Base-by-base conservation (phyloP, 176 grass and related monocot genomes). In the Avena eriantha region DNA sequence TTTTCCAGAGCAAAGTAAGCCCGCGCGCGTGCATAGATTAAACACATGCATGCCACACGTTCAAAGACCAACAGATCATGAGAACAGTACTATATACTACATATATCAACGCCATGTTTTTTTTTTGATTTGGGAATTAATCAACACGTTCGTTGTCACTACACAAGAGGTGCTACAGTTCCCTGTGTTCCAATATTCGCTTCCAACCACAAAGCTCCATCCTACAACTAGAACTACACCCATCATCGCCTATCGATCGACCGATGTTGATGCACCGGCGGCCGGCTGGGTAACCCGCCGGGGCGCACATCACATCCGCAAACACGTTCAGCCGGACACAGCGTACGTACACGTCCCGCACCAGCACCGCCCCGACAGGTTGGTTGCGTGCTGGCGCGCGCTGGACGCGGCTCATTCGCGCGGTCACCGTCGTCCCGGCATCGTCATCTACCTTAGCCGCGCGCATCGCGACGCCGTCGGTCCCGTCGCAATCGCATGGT, bases 341-440 rank as follows among this genome's bases (percentile, higher is more conserved):
- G 1, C 11, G 53, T 26, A 72, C 51, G 1, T 54, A 21, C 82
- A 41, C 82, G 12, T 66, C 58, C 72, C 8, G 43, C 55, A 16
- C 16, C 60, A 19, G 80, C 79, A 82, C 5, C 46, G 57, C n/a
- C 79, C 82, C 76, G 82, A 80, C 82, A 89, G 69, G 26, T 23
- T 22, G n/a, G 41, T 21, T 47, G 79, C 11, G 11, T 67, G 43
- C 45, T 18, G 51, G 50, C 1, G 14, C 14, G 50, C 1, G 14
- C 14, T 56, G 60, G 2, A 47, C 45, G 45, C 45, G 45, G 36
- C 16, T 55, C 54, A 29, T 31, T 63, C 8, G 24, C 64, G 45
- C 64, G 18, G 72, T 75, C 72, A 4, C 31, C 65, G 65, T 69
- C 65, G 72, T 7, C 72, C 45, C 71, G n/a, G 22, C 45, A 47